phyloP scores from a whole-genome alignment of 306 rosid genomes.

The Cotoneaster glaucophyllus region DNA sequence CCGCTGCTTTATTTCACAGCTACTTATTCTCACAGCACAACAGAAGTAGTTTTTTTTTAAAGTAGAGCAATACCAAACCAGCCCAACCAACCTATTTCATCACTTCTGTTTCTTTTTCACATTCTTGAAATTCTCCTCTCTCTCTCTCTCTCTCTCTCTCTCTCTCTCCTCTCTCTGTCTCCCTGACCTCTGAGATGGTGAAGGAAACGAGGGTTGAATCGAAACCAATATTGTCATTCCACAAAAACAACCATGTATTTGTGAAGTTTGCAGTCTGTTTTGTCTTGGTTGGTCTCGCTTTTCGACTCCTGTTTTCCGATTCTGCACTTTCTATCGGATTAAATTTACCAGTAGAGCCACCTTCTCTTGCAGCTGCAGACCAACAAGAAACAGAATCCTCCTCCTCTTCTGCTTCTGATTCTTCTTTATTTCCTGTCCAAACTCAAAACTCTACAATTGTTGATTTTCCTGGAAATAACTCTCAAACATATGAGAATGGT shows the following conservation, averaged over 20 bases:
- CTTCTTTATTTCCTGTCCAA: background rate
- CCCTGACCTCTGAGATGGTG: constrained; percentile 9
- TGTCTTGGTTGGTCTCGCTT: constrained; percentile 32
- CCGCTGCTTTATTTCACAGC: no score
- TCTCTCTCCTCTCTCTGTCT: background rate
- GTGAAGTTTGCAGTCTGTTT: constrained; percentile 32
- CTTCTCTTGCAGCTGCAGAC: constrained; percentile 9
- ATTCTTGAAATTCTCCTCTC: background rate
- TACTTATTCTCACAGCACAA: no score
- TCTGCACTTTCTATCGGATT: constrained; percentile 1
- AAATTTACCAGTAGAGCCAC: background rate
- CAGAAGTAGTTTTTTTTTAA: no score
- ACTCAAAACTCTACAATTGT: constrained; percentile 1
- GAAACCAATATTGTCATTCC: constrained; percentile 15
- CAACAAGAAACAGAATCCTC: background rate
- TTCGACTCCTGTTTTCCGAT: constrained; percentile 32
- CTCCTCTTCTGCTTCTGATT: background rate
- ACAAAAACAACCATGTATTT: constrained; percentile 18
- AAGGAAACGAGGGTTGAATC: constrained; percentile 29
- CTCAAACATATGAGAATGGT: constrained; percentile 26
- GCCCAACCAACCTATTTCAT: background rate
- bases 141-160: background rate
- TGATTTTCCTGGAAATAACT: constrained; percentile 12
- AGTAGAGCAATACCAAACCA: no score
- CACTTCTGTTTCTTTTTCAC: background rate